phyloP scores from a whole-genome alignment of 768 basidiomycete species.

The Hemileccinum impolitum region DNA sequence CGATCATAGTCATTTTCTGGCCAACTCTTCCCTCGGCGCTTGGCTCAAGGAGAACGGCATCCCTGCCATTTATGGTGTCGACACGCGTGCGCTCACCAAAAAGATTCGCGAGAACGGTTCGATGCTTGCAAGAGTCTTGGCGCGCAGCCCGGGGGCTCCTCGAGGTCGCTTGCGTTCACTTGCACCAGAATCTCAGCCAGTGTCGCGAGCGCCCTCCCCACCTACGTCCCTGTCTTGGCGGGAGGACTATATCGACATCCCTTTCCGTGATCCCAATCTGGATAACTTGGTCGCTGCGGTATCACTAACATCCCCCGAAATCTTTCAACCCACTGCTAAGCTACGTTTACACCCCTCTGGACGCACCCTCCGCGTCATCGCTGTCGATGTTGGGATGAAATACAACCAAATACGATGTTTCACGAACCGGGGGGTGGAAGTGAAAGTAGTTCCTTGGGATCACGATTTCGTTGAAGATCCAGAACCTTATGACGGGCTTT shows the following conservation, averaged over 20 bases:
- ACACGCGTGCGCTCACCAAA: constrained; percentile 96
- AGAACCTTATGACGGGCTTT: constrained; percentile 90
- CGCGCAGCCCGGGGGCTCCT: constrained; percentile 50
- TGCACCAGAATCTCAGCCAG: constrained; percentile 36
- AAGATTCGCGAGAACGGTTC: constrained; percentile 92
- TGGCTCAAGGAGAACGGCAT: constrained; percentile 96
- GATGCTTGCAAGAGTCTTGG: constrained; percentile 83
- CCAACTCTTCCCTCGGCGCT: constrained; percentile 76
- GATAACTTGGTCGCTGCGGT: constrained; percentile 90
- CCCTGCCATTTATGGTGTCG: constrained; percentile 93
- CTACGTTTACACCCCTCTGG: constrained; percentile 73
- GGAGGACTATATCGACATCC: constrained; percentile 77
- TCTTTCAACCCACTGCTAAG: constrained; percentile 60
- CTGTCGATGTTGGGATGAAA: constrained; percentile 99
- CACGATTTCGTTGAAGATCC: constrained; percentile 81
- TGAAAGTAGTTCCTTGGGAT: constrained; percentile 98
- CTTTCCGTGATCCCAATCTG: constrained; percentile 85
- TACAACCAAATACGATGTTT: constrained; percentile 99
- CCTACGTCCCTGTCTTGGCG: constrained; percentile 62
- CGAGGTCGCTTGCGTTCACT: constrained; percentile 35
- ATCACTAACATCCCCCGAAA: constrained; percentile 63
- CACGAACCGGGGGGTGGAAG: constrained; percentile 83
- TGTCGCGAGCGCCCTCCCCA: constrained; percentile 53
- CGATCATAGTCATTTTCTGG: constrained; percentile 93
- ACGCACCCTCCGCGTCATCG: constrained; percentile 78